phyloP scores from a whole-genome alignment of 108 stramenopile species.

The Conticribra weissflogii region DNA sequence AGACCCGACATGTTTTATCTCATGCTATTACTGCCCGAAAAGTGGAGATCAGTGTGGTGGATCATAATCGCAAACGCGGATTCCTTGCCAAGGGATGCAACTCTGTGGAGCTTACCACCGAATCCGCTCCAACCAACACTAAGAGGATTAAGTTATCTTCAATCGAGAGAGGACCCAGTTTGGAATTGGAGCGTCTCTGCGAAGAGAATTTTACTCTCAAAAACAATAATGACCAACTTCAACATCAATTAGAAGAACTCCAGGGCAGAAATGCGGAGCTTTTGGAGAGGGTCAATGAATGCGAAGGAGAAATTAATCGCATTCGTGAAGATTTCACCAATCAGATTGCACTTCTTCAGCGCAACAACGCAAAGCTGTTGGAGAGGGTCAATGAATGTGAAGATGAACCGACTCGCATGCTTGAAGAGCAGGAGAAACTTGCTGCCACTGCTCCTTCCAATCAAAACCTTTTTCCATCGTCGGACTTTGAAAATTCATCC shows the following conservation, averaged over 20 bases:
- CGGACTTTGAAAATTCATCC: no score
- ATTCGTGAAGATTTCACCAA: conserved; percentile 55
- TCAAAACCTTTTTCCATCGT: no score
- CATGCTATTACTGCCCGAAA: conserved; percentile 82
- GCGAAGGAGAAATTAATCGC: conserved; percentile 60
- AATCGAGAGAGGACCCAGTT: conserved; percentile 26
- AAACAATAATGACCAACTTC: conserved; percentile 38
- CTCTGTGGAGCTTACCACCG: no score
- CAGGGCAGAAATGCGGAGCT: conserved; percentile 72
- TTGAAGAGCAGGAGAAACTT: conserved; percentile 50
- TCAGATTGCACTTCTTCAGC: conserved; percentile 40
- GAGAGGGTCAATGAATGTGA: conserved; percentile 86
- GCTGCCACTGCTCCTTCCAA: no score
- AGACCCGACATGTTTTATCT: conserved; percentile 90
- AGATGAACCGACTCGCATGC: conserved; percentile 83
- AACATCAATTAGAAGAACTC: conserved; percentile 54
- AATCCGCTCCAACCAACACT: conserved; percentile 11
- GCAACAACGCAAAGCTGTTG: conserved; percentile 57
- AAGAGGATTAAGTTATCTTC: conserved; percentile 23
- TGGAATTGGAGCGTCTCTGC: conserved; percentile 41
- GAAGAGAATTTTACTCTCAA: conserved; percentile 45
- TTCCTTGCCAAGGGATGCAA: conserved; percentile 54
- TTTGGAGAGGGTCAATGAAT: conserved; percentile 56
- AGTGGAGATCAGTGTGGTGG: conserved; percentile 64
- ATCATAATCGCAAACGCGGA: conserved; percentile 57